Evolutionary conservation across 768 basidiomycete species (phyloP).

Genomic region (Leccinum fibrillosum): DNA sequence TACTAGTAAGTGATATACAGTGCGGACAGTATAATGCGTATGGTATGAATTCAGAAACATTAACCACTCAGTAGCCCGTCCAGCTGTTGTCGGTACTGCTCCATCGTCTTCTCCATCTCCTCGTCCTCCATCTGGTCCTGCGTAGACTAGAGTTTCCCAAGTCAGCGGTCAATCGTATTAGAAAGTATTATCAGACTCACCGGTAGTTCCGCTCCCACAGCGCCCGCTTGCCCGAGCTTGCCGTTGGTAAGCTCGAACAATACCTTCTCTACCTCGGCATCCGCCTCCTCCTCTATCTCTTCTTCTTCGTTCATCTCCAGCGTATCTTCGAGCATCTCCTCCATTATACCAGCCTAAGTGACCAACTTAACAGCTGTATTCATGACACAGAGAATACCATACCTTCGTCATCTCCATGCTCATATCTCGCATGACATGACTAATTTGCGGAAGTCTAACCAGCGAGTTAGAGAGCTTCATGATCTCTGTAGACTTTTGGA

Average conservation of each 20-base stretch:
- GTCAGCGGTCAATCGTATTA: constrained; percentile 6
- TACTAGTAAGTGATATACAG: too few relatives aligned
- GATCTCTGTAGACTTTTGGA: constrained; percentile 97
- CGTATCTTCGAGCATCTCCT: constrained; percentile 96
- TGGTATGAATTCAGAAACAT: constrained; percentile 15
- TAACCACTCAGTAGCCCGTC: constrained; percentile 72
- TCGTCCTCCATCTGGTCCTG: constrained; percentile 71
- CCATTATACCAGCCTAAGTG: constrained; percentile 90
- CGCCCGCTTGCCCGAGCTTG: constrained; percentile 84
- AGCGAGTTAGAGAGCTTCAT: constrained; percentile 97
- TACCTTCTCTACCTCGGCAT: constrained; percentile 96
- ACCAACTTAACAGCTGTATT: constrained; percentile 3
- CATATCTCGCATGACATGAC: constrained; percentile 94
- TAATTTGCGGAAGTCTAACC: constrained; percentile 89
- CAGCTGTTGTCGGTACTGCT: constrained; percentile 85
- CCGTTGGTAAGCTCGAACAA: constrained; percentile 94
- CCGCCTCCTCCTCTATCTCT: constrained; percentile 93
- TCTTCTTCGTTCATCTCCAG: constrained; percentile 92
- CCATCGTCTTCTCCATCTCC: constrained; percentile 85
- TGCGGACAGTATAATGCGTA: neutral
- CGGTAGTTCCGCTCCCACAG: constrained; percentile 68
- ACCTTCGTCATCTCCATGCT: constrained; percentile 99
- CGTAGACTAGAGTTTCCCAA: constrained; percentile 39
- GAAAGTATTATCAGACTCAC: constrained; percentile 43
- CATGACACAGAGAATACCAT: constrained; percentile 12